phyloP scores from a whole-genome alignment of 2,329 filamentous ascomycete species.

The Ophiostoma quercus region DNA sequence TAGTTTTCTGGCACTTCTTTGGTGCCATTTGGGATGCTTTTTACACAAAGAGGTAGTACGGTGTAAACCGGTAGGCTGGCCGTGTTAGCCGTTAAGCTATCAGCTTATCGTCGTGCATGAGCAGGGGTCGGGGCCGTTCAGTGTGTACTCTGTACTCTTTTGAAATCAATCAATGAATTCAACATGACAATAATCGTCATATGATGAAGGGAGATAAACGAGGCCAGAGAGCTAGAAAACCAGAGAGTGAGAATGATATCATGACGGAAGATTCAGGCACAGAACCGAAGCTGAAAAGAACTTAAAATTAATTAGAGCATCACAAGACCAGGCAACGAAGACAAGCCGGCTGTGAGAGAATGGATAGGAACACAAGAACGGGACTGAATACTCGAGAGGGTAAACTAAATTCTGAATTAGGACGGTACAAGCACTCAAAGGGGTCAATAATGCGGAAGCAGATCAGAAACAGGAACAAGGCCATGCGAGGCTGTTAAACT shows the following conservation, averaged over 20 bases:
- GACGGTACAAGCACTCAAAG: neutral
- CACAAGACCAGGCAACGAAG: constrained; percentile 7
- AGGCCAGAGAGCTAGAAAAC: neutral
- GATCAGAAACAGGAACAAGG: neutral
- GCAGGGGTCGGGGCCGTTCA: neutral
- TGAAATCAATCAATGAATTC: neutral
- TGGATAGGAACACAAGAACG: neutral
- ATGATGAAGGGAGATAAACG: neutral
- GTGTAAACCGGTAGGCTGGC: neutral
- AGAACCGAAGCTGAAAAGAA: neutral
- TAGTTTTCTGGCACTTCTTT: neutral
- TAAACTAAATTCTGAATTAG: neutral
- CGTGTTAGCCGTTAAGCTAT: constrained; percentile 10
- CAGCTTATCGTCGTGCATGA: neutral
- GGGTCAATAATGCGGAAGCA: neutral
- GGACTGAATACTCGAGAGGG: neutral
- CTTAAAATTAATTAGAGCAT: neutral
- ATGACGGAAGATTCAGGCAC: neutral
- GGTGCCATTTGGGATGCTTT: neutral
- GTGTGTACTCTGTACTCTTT: neutral
- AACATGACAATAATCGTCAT: neutral
- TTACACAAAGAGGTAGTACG: constrained; percentile 8
- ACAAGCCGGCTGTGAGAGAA: constrained; percentile 9
- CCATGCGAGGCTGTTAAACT: constrained; percentile 6
- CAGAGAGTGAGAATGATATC: neutral